Evolutionary conservation across 257 asterid genomes (phyloP).

Genomic region (Fraxinus pennsylvanica): DNA sequence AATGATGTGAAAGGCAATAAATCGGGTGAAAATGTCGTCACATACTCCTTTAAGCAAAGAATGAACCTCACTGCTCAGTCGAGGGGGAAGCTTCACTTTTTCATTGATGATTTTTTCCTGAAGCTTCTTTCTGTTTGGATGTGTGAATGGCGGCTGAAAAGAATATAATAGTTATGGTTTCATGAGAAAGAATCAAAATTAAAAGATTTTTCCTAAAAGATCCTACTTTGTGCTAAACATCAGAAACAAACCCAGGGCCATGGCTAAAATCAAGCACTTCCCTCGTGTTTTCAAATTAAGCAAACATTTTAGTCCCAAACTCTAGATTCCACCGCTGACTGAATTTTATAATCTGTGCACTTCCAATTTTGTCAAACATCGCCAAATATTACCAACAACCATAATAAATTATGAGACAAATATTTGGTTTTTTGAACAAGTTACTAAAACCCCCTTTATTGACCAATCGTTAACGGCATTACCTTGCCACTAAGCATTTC

Average conservation of each 20-base stretch:
- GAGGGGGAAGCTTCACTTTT: constrained; percentile 85
- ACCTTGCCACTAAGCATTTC: constrained; percentile 96
- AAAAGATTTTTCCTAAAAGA: not conserved
- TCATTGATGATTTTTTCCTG: constrained; percentile 86
- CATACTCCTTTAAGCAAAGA: constrained; percentile 85
- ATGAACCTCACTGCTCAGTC: constrained; percentile 70
- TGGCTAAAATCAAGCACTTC: not conserved
- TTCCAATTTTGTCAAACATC: not conserved
- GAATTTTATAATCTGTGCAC: constrained; percentile 2
- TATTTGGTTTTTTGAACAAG: not conserved
- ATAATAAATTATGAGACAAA: not conserved
- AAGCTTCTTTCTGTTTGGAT: constrained; percentile 85
- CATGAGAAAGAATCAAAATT: not conserved
- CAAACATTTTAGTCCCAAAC: not conserved
- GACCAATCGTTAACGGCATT: constrained; percentile 15
- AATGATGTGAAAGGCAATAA: not conserved
- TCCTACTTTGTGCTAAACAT: not conserved
- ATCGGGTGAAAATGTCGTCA: not conserved
- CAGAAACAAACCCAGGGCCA: not conserved
- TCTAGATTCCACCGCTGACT: not conserved
- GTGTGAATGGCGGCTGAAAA: constrained; percentile 80
- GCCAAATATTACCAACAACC: not conserved
- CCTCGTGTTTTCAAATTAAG: not conserved
- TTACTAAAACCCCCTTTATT: not conserved
- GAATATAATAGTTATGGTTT: not conserved